Evolutionary conservation across 2,329 filamentous ascomycete genomes (phyloP).

Genomic region (Alternaria gaisen): DNA sequence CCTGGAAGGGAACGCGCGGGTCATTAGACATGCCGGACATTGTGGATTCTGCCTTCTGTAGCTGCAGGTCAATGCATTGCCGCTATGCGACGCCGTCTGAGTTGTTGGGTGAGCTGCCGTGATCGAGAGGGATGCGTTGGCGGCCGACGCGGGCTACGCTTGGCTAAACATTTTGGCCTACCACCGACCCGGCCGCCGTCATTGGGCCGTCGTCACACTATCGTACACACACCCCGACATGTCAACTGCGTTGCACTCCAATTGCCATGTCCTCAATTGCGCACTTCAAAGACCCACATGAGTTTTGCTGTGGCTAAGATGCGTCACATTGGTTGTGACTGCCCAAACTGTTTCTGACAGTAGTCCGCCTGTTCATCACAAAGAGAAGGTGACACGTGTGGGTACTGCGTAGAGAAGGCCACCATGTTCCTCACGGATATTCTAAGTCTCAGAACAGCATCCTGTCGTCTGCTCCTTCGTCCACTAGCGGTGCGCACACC

Average conservation of each 20-base stretch:
- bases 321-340: background rate
- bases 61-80: slow-evolving; percentile 52
- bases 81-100: slow-evolving; percentile 44
- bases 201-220: slow-evolving; percentile 37
- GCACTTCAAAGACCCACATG: background rate
- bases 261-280: background rate
- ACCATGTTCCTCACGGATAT: background rate
- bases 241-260: slow-evolving; percentile 18
- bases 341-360: background rate
- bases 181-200: slow-evolving; percentile 16
- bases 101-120: slow-evolving; percentile 47
- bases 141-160: slow-evolving; percentile 32
- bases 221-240: slow-evolving; percentile 23
- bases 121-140: slow-evolving; percentile 46
- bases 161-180: slow-evolving; percentile 21
- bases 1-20: slow-evolving; percentile 36
- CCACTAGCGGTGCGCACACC: slow-evolving; percentile 1
- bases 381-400: slow-evolving; percentile 5
- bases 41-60: slow-evolving; percentile 43
- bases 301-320: background rate
- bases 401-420: background rate
- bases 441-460: slow-evolving; percentile 34
- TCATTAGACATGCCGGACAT: slow-evolving; percentile 42
- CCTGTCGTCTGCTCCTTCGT: slow-evolving; percentile 31
- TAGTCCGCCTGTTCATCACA: background rate